These are phyloP conservation scores for Carex pumila DNA, from an alignment of 176 grass and related monocot species.

Conservation along the genomic window DNA sequence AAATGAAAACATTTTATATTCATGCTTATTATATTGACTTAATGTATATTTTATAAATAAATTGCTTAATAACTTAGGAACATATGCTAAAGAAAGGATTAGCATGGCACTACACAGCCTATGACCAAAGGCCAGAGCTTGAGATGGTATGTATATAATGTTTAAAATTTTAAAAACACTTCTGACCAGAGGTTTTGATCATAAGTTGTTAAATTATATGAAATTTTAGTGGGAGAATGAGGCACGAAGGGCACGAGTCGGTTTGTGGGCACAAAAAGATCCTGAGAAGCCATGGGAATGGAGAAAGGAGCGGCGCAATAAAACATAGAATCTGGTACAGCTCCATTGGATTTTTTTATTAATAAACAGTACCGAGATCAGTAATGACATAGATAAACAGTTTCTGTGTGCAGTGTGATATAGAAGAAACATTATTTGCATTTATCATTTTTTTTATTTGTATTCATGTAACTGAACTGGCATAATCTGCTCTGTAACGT, in stretches of 20 bases:
- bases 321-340: constrained; percentile 17
- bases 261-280: constrained; percentile 48
- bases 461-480: background rate
- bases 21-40: background rate
- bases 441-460: background rate
- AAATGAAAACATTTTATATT: background rate
- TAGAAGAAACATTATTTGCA: background rate
- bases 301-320: constrained; percentile 39
- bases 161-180: background rate
- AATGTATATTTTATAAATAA: background rate
- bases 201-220: constrained; percentile 3
- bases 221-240: constrained; percentile 74
- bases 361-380: background rate
- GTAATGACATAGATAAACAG: background rate
- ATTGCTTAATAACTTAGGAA: constrained; percentile 27
- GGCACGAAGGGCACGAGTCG: constrained; percentile 24
- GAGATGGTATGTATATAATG: constrained; percentile 32
- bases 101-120: constrained; percentile 69
- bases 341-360: background rate
- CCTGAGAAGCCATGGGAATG: constrained; percentile 86
- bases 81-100: constrained; percentile 82
- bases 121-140: constrained; percentile 49
- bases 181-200: background rate
- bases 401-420: background rate
- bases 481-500: background rate